A percentile compares a stretch with the other conserved stretches of the same genome.
phyloP scores from a whole-genome alignment of 2,329 filamentous ascomycete species.

The Fusarium cyanostomum region DNA sequence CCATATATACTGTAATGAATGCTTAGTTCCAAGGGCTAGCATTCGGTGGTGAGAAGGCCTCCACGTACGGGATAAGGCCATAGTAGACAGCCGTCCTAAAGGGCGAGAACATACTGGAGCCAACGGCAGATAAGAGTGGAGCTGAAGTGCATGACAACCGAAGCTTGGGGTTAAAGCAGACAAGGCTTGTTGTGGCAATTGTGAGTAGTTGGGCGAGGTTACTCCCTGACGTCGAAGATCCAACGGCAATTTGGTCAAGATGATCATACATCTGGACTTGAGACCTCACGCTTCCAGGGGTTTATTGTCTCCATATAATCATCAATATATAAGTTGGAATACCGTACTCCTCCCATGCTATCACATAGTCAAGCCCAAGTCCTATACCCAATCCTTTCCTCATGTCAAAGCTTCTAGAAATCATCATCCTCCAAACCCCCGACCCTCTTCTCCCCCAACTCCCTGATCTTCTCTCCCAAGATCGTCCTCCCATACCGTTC shows the following conservation, averaged over 20 bases:
- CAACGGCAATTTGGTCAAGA: neutral
- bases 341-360: constrained; percentile 3
- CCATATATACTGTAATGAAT: too few relatives aligned
- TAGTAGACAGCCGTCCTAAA: too few relatives aligned
- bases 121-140: too few relatives aligned
- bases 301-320: constrained; percentile 1
- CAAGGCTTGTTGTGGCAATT: too few relatives aligned
- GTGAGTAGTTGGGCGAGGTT: too few relatives aligned
- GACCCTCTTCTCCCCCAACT: constrained; percentile 77
- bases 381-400: neutral
- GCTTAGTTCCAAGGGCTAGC: too few relatives aligned
- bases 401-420: constrained; percentile 19
- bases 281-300: neutral
- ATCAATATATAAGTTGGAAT: neutral
- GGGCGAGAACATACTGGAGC: too few relatives aligned
- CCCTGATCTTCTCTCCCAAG: constrained; percentile 89
- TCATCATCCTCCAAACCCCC: constrained; percentile 69
- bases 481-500: constrained; percentile 82
- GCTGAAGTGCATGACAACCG: too few relatives aligned
- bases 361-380: neutral
- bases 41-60: too few relatives aligned
- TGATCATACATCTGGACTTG: neutral
- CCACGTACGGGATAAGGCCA: too few relatives aligned
- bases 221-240: too few relatives aligned
- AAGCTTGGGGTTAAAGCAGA: too few relatives aligned